Evolutionary conservation across 495 filamentous ascomycete genomes (phyloP).

Genomic region (Penicillium antarcticum): DNA sequence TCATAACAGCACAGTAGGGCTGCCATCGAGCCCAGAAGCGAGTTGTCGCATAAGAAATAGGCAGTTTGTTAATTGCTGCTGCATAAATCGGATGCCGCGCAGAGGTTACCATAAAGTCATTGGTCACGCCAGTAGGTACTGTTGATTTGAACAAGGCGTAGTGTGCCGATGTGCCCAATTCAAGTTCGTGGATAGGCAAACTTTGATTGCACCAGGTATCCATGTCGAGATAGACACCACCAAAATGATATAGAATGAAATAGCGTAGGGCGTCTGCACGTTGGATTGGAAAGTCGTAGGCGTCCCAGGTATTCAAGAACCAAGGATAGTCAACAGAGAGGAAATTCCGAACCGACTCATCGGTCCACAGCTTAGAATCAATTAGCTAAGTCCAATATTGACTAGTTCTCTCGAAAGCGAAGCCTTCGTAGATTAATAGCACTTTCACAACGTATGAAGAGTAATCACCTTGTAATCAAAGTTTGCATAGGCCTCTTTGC

Average conservation of each 20-base stretch:
- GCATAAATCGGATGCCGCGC: constrained; percentile 3
- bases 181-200: neutral
- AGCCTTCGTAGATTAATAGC: neutral
- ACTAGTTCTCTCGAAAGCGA: neutral
- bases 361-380: constrained; percentile 12
- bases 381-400: neutral
- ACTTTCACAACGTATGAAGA: neutral
- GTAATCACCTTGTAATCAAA: constrained; percentile 12
- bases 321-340: constrained; percentile 60
- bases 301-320: constrained; percentile 67
- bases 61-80: neutral
- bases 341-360: constrained; percentile 39
- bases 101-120: constrained; percentile 3
- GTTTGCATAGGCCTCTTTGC: constrained; percentile 4
- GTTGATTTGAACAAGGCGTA: constrained; percentile 11
- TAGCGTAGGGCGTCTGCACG: constrained; percentile 70
- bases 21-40: constrained; percentile 7
- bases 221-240: constrained; percentile 71
- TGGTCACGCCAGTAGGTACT: constrained; percentile 3
- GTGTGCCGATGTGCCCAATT: neutral
- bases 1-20: constrained; percentile 8
- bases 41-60: constrained; percentile 1
- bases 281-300: constrained; percentile 64
- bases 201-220: constrained; percentile 34
- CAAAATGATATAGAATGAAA: constrained; percentile 64